Percentiles rank a stretch among this genome's conserved stretches.
Evolutionary conservation across 371 early-diverging fungal genomes (phyloP).

Genomic region (Vairimorpha necatrix): DNA sequence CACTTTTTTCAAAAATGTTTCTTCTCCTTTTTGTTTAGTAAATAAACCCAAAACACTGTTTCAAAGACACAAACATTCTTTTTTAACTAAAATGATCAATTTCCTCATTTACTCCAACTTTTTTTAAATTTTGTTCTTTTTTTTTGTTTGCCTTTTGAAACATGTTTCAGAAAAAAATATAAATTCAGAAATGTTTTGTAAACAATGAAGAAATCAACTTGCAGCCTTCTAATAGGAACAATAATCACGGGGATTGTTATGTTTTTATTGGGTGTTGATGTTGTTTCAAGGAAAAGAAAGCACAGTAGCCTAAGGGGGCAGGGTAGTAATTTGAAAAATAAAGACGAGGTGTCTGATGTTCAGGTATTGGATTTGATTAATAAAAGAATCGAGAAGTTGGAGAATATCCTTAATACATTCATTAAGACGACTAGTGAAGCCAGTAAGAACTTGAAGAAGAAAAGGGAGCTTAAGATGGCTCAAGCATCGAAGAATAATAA

Average conservation of each 20-base stretch:
- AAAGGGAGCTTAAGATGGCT: no score
- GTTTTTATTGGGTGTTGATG: background rate
- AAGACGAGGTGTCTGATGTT: background rate
- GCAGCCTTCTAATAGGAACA: background rate
- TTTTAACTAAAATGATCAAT: no score
- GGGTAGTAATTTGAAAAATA: no score
- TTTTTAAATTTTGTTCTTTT: no score
- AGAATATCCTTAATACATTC: background rate
- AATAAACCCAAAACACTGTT: no score
- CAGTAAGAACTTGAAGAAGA: no score
- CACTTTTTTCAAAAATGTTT: no score
- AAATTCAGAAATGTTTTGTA: background rate
- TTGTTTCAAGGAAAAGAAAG: background rate
- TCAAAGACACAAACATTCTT: no score
- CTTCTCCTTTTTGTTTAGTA: no score
- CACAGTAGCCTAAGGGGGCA: background rate
- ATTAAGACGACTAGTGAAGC: background rate
- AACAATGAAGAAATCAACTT: background rate
- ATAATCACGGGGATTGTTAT: background rate
- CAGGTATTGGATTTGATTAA: background rate
- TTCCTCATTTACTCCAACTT: no score
- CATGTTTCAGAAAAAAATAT: conserved; percentile 5
- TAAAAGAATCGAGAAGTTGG: background rate
- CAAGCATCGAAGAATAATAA: no score
- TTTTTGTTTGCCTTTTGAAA: no score